These are phyloP conservation scores for Paradendryphiella salina DNA, from an alignment of 2,329 filamentous ascomycete species.

Conservation along the genomic window DNA sequence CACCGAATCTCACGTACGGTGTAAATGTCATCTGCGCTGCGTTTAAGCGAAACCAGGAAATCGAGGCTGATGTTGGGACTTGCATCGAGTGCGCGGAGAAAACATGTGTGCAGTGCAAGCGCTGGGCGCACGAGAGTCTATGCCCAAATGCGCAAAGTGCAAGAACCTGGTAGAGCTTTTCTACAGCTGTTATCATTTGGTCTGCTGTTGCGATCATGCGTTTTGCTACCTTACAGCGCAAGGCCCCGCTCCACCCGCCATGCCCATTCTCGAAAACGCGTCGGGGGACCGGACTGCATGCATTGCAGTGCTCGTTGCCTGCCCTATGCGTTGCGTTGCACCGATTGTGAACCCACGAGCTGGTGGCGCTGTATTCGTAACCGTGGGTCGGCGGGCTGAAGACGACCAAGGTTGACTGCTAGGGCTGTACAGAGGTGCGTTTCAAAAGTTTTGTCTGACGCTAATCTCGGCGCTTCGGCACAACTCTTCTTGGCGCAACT, in stretches of 20 bases:
- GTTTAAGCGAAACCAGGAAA: conserved; percentile 17
- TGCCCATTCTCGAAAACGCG: not conserved
- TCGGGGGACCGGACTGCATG: not conserved
- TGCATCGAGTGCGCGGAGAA: conserved; percentile 17
- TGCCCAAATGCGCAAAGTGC: conserved; percentile 23
- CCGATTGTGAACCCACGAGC: not conserved
- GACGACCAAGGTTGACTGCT: too few species aligned
- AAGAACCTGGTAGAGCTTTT: conserved; percentile 24
- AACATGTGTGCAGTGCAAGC: conserved; percentile 23
- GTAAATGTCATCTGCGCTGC: conserved; percentile 13
- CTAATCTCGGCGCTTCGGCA: not conserved
- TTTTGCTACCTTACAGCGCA: conserved; percentile 23
- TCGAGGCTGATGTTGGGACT: conserved; percentile 9
- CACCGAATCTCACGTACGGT: conserved; percentile 24
- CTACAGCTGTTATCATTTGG: conserved; percentile 25
- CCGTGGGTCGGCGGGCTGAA: not conserved
- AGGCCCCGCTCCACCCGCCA: not conserved
- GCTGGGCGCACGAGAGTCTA: conserved; percentile 8
- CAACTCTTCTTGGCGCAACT: conserved; percentile 1
- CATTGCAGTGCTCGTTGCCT: conserved; percentile 6
- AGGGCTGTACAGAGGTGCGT: too few species aligned
- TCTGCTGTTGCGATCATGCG: conserved; percentile 18
- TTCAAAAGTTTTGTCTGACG: too few species aligned
- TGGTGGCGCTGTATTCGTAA: conserved; percentile 18
- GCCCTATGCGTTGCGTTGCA: conserved; percentile 9